Evolutionary conservation across 225 moss, liverwort and hornwort genomes (phyloP), one percentile per base, ranked within the genome.

Genomic region (Physcomitrium patens): DNA sequence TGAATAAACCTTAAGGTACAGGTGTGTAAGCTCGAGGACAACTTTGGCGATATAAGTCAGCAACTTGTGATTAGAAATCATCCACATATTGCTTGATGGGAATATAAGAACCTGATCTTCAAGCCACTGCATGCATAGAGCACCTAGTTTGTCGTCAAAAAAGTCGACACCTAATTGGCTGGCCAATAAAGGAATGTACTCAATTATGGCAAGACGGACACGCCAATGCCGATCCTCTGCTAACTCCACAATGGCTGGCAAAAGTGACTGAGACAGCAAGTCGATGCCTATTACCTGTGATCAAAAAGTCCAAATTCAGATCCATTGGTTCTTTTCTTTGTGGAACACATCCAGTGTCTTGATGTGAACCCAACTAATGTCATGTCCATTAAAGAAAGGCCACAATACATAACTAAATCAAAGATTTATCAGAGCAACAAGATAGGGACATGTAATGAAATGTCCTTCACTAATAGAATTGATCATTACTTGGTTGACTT

Each of bases 121-220:
- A 76, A 96, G 96, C 96, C 96, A 96, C 86, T 94, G 94, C 96
- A 96, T 96, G 78, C 96, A 96, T 51, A 96, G 91, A 55, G 84
- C 82, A 26, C 96, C 96, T 65, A 96, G 81, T 77, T 96, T 96
- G 76, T 96, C 92, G 80, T 96, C 96, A 81, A 96, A 96, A 79
- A 96, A 96, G 82, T 94, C 92, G 58, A 94, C 94, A 77, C 96
- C 96, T 81, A 96, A 80, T 85, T 96, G 96, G 76, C 86, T 94
- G 28, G 96, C 94, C 88, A 96, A 80, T 57, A 96, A 85, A 31
- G 96, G 96, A 68, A 96, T 93, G 70, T 96, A 96, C 70, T 96
- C 96, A 65, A 96, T 96, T 71, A 96, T 96, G 71, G 96, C 96
- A 47, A 96, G 86, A 51, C 96, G 89, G 64, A 96, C 96, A 76